Evolutionary conservation across 2,329 filamentous ascomycete species (phyloP).

Genomic region (Ilyonectria destructans): DNA sequence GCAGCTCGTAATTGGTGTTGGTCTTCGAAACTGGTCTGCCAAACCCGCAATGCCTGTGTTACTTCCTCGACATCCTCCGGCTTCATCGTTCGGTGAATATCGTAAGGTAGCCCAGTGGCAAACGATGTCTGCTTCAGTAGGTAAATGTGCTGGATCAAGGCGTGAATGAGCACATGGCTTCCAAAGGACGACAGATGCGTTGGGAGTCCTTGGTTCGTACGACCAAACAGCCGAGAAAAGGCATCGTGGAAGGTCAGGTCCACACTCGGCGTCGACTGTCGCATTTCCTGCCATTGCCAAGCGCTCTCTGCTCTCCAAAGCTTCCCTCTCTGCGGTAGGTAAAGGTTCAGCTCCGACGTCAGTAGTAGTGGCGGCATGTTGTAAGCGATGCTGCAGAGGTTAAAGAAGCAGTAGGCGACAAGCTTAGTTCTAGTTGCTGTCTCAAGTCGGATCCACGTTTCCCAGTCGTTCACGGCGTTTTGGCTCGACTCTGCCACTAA

Average conservation of each 20-base stretch:
- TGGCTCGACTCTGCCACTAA: conserved; percentile 66
- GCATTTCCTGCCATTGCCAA: conserved; percentile 74
- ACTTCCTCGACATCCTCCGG: conserved; percentile 72
- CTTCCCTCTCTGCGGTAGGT: conserved; percentile 68
- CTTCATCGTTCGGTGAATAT: conserved; percentile 66
- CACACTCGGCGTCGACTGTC: conserved; percentile 65
- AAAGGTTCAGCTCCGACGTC: conserved; percentile 73
- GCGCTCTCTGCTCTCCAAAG: conserved; percentile 72
- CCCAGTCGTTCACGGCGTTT: conserved; percentile 67
- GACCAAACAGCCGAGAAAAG: conserved; percentile 69
- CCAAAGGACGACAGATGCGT: conserved; percentile 73
- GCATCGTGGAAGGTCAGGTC: conserved; percentile 72
- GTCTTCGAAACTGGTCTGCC: conserved; percentile 73
- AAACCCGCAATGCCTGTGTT: conserved; percentile 69
- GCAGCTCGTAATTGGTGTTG: conserved; percentile 67
- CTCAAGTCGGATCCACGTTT: conserved; percentile 73
- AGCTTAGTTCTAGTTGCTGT: conserved; percentile 72
- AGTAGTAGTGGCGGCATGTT: conserved; percentile 72
- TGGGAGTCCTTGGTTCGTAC: conserved; percentile 65
- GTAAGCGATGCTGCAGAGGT: conserved; percentile 75
- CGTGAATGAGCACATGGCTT: conserved; percentile 81
- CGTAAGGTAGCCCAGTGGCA: conserved; percentile 64
- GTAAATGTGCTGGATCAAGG: conserved; percentile 81
- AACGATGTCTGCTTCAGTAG: conserved; percentile 76
- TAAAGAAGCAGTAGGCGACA: conserved; percentile 75